Percentiles rank a stretch among this genome's conserved stretches.
Evolutionary conservation across 441 rosid species (phyloP).

Genomic region (Gossypium davidsonii): DNA sequence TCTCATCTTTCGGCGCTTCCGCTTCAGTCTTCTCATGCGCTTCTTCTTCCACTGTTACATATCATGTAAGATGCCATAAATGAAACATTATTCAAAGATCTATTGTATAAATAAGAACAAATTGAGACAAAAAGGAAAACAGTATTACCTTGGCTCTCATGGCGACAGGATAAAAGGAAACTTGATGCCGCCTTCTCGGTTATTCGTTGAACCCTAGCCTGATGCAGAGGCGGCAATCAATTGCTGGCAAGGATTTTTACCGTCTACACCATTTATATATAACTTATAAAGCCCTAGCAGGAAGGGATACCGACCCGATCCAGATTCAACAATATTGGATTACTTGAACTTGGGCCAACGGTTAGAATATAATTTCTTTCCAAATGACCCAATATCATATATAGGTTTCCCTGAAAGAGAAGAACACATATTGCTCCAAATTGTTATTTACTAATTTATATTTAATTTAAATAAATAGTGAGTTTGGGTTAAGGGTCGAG

Average conservation of each 20-base stretch:
- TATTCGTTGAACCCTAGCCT: constrained; percentile 3
- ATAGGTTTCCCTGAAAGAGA: too few relatives aligned
- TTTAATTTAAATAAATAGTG: too few relatives aligned
- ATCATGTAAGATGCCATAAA: not conserved
- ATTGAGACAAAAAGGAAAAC: not conserved
- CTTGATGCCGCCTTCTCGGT: not conserved
- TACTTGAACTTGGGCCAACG: not conserved
- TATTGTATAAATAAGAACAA: not conserved
- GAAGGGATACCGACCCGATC: not conserved
- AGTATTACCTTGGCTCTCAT: constrained; percentile 52
- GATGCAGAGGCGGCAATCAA: not conserved
- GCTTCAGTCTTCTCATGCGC: constrained; percentile 72
- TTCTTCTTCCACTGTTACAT: constrained; percentile 63
- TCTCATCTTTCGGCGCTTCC: constrained; percentile 78
- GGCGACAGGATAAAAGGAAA: not conserved
- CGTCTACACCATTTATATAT: not conserved
- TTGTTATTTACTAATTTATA: too few relatives aligned
- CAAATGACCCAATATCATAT: not conserved
- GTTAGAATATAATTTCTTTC: too few relatives aligned
- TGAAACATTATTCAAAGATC: not conserved
- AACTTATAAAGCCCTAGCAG: not conserved
- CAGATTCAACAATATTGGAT: not conserved
- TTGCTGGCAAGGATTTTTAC: not conserved
- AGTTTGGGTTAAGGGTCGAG: too few relatives aligned
- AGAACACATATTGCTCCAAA: too few relatives aligned